Evolutionary conservation across 179 eudicot genomes (phyloP).

Genomic region (Pouteria campechiana): DNA sequence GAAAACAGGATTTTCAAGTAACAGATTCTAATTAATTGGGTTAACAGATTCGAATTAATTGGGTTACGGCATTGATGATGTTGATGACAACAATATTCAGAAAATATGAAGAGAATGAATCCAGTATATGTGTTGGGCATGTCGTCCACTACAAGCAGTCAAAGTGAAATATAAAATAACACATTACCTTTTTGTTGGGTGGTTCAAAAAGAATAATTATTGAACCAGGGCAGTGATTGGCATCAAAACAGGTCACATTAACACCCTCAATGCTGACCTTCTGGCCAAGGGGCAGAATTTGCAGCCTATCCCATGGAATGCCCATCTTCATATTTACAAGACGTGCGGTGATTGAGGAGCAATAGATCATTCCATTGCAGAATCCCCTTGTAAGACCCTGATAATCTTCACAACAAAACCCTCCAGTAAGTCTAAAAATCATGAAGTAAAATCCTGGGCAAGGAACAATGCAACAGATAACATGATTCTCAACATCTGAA

Average conservation of each 20-base stretch:
- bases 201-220: slow-evolving; percentile 80
- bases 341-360: slow-evolving; percentile 80
- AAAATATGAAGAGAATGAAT: neutral
- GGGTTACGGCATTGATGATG: no score
- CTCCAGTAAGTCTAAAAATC: neutral
- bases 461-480: neutral
- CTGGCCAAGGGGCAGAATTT: slow-evolving; percentile 66
- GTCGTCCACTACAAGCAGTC: no score
- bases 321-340: slow-evolving; percentile 80
- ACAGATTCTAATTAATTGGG: no score
- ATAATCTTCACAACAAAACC: slow-evolving; percentile 45
- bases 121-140: no score
- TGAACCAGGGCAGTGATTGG: slow-evolving; percentile 96
- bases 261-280: slow-evolving; percentile 62
- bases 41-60: no score
- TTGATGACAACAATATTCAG: no score
- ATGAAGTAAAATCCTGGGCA: neutral
- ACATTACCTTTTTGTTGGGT: slow-evolving; percentile 71
- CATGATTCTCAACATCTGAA: no score
- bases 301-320: slow-evolving; percentile 63
- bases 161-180: neutral
- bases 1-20: no score
- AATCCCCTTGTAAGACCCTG: slow-evolving; percentile 84
- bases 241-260: slow-evolving; percentile 87
- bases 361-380: slow-evolving; percentile 72